A percentile compares a stretch with the other conserved stretches of the same genome.
phyloP scores from a whole-genome alignment of 1,284 basidiomycete species.

The Sporisorium scitamineum region DNA sequence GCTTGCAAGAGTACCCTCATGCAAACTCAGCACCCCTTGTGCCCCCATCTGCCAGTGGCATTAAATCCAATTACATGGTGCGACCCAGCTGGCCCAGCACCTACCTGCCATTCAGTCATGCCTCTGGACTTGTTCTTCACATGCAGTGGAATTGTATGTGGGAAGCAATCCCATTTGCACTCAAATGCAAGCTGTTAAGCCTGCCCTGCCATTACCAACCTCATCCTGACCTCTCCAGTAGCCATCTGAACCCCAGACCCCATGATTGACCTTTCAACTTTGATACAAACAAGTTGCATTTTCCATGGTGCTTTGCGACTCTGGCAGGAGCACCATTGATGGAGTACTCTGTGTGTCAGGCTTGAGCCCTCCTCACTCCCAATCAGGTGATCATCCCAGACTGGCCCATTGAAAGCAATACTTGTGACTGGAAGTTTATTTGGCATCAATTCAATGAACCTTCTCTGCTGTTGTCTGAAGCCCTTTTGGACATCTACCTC shows the following conservation, averaged over 20 bases:
- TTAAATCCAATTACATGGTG: constrained; percentile 9
- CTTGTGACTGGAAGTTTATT: constrained; percentile 1
- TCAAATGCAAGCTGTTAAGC: neutral
- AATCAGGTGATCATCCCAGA: neutral
- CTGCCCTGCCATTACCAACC: constrained; percentile 2
- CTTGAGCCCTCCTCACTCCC: constrained; percentile 1
- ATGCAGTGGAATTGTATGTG: constrained; percentile 10
- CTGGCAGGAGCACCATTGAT: neutral
- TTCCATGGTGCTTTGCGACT: constrained; percentile 10
- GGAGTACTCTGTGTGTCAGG: neutral
- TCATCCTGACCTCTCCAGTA: constrained; percentile 12
- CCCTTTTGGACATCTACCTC: constrained; percentile 4
- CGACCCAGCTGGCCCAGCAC: constrained; percentile 3
- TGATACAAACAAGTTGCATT: neutral
- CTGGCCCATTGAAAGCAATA: neutral
- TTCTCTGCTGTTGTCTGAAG: constrained; percentile 2
- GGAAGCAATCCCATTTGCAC: constrained; percentile 3
- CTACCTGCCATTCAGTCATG: constrained; percentile 4
- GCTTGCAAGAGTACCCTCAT: neutral
- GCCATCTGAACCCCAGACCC: constrained; percentile 6
- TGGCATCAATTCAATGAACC: constrained; percentile 6
- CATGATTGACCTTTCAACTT: constrained; percentile 7
- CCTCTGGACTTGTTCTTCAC: constrained; percentile 4
- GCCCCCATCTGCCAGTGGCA: constrained; percentile 7
- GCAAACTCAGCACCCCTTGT: constrained; percentile 4